Evolutionary conservation across 257 asterid species (phyloP).

Genomic region (Plantago major): DNA sequence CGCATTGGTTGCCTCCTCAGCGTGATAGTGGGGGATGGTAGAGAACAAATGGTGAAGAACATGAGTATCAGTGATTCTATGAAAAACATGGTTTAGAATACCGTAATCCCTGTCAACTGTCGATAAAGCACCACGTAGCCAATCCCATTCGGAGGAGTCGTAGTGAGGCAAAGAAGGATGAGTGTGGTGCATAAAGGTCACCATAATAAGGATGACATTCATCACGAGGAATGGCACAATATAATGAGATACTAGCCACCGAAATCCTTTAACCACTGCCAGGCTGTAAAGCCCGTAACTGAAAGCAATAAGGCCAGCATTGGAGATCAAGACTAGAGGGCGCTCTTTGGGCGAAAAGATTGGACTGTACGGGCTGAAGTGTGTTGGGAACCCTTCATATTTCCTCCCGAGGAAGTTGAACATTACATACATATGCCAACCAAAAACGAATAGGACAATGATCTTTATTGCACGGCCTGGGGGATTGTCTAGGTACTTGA

Average conservation of each 20-base stretch:
- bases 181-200: slow-evolving; percentile 61
- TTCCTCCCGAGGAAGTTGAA: slow-evolving; percentile 57
- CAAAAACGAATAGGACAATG: slow-evolving; percentile 36
- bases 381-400: slow-evolving; percentile 52
- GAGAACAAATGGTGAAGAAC: slow-evolving; percentile 62
- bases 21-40: slow-evolving; percentile 62
- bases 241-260: slow-evolving; percentile 38
- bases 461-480: slow-evolving; percentile 24
- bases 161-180: slow-evolving; percentile 63
- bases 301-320: slow-evolving; percentile 38
- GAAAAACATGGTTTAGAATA: slow-evolving; percentile 49
- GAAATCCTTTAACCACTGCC: slow-evolving; percentile 35
- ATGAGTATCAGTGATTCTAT: slow-evolving; percentile 58
- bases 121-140: slow-evolving; percentile 67
- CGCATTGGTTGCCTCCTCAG: slow-evolving; percentile 61
- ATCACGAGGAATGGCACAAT: slow-evolving; percentile 45
- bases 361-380: slow-evolving; percentile 51
- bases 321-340: slow-evolving; percentile 47
- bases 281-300: slow-evolving; percentile 32
- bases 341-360: slow-evolving; percentile 52
- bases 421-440: slow-evolving; percentile 58
- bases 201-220: slow-evolving; percentile 49
- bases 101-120: slow-evolving; percentile 62
- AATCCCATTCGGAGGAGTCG: slow-evolving; percentile 59
- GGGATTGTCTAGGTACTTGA: slow-evolving; percentile 53